Conservation (phyloP, 2,329 filamentous ascomycete species). For the Beauveria varroae region DNA sequence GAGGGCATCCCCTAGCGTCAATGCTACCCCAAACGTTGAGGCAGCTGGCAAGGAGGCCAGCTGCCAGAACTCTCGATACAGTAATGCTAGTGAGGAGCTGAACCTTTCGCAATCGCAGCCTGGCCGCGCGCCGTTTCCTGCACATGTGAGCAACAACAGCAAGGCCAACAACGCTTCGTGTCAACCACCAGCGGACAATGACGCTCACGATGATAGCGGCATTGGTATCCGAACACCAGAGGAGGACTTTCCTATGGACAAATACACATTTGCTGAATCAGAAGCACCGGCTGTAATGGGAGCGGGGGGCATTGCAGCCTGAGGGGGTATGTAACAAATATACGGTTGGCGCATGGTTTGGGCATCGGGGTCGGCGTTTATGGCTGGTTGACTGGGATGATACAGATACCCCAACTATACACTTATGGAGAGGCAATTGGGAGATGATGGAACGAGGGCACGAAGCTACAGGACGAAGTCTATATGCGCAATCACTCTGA, state of each 20-base stretch:
- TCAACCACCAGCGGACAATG: conserved; percentile 31
- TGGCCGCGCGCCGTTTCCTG: conserved; percentile 42
- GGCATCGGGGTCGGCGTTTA: conserved; percentile 8
- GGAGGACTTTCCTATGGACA: conserved; percentile 55
- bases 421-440: conserved; percentile 3
- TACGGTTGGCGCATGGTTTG: conserved; percentile 5
- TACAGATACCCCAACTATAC: conserved; percentile 11
- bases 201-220: conserved; percentile 62
- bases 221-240: conserved; percentile 65
- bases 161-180: conserved; percentile 9
- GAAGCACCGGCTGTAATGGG: conserved; percentile 28
- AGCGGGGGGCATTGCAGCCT: conserved; percentile 22
- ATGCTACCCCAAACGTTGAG: conserved; percentile 26
- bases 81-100: conserved; percentile 39
- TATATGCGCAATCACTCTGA: background rate
- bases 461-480: conserved; percentile 6
- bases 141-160: conserved; percentile 27
- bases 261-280: conserved; percentile 41
- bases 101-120: conserved; percentile 41
- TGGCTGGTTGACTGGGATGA: conserved; percentile 7
- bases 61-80: conserved; percentile 31
- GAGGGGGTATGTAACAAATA: conserved; percentile 1
- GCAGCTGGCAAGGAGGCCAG: conserved; percentile 28
- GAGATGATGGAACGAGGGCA: conserved; percentile 8
- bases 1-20: conserved; percentile 30